A percentile compares a stretch with the other conserved stretches of the same genome.
Evolutionary conservation across 1,139 yeast genomes (phyloP).

Genomic region (Yamadazyma dendronema): DNA sequence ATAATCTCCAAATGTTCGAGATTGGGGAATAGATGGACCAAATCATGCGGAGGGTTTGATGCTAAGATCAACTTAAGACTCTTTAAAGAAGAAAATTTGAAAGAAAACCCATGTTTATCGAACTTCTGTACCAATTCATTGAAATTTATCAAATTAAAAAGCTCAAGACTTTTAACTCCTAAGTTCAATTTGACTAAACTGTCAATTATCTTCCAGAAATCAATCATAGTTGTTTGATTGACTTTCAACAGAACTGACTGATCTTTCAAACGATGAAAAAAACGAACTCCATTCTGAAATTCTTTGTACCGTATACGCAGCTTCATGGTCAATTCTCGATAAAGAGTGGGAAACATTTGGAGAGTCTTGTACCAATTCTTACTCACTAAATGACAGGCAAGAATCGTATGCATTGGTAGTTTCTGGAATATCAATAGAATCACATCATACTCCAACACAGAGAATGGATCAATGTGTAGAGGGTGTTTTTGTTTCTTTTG

Average conservation of each 20-base stretch:
- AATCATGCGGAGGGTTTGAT: slow-evolving; percentile 19
- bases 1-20: slow-evolving; percentile 25
- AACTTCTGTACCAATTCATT: slow-evolving; percentile 25
- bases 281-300: slow-evolving; percentile 26
- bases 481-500: slow-evolving; percentile 3
- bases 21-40: slow-evolving; percentile 29
- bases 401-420: slow-evolving; percentile 20
- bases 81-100: slow-evolving; percentile 21
- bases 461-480: slow-evolving; percentile 28
- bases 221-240: slow-evolving; percentile 24
- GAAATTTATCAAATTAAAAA: slow-evolving; percentile 19
- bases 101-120: slow-evolving; percentile 27
- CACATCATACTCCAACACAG: slow-evolving; percentile 29
- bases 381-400: slow-evolving; percentile 32
- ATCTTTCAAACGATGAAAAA: slow-evolving; percentile 22
- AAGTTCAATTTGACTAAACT: slow-evolving; percentile 22
- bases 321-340: slow-evolving; percentile 24
- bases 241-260: slow-evolving; percentile 22
- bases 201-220: slow-evolving; percentile 27
- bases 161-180: slow-evolving; percentile 13
- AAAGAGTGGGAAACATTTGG: slow-evolving; percentile 26
- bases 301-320: slow-evolving; percentile 26
- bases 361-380: slow-evolving; percentile 32
- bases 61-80: slow-evolving; percentile 27
- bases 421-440: slow-evolving; percentile 25